These are phyloP conservation scores for Pythium scleroteichum DNA, from an alignment of 352 stramenopile genomes.

Conservation along the genomic window DNA sequence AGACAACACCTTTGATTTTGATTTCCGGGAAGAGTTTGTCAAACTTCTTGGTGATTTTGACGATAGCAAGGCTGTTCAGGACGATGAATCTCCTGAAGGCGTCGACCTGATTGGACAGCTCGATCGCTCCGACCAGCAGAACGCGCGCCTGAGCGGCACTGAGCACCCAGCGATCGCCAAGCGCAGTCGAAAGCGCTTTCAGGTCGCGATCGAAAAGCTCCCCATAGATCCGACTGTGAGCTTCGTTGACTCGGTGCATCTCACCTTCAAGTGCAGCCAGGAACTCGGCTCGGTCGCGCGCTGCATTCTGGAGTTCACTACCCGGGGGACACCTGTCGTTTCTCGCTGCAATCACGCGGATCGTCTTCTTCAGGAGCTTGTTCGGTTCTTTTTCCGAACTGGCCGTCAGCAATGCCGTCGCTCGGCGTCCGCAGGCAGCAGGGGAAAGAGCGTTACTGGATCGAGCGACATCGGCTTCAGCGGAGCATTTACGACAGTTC, in stretches of 20 bases:
- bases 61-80: slow-evolving; percentile 74
- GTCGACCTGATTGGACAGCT: slow-evolving; percentile 65
- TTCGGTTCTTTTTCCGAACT: slow-evolving; percentile 32
- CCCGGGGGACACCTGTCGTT: no score
- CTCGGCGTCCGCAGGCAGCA: no score
- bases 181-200: slow-evolving; percentile 32
- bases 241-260: slow-evolving; percentile 62
- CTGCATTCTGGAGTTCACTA: neutral
- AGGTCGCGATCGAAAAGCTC: slow-evolving; percentile 48
- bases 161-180: slow-evolving; percentile 67
- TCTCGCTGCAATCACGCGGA: slow-evolving; percentile 37
- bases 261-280: slow-evolving; percentile 39
- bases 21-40: slow-evolving; percentile 49
- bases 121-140: slow-evolving; percentile 55
- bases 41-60: slow-evolving; percentile 87
- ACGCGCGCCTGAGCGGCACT: slow-evolving; percentile 47
- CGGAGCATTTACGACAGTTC: neutral
- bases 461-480: neutral
- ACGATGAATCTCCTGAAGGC: slow-evolving; percentile 77
- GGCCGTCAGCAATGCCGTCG: neutral
- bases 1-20: slow-evolving; percentile 35
- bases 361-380: slow-evolving; percentile 73
- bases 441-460: neutral
- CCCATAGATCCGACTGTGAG: slow-evolving; percentile 54
- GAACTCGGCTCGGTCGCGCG: slow-evolving; percentile 20